Evolutionary conservation across 2,329 filamentous ascomycete species (phyloP), one percentile per base, ranked within the genome.

Genomic region (Aspergillus viridinutans): DNA sequence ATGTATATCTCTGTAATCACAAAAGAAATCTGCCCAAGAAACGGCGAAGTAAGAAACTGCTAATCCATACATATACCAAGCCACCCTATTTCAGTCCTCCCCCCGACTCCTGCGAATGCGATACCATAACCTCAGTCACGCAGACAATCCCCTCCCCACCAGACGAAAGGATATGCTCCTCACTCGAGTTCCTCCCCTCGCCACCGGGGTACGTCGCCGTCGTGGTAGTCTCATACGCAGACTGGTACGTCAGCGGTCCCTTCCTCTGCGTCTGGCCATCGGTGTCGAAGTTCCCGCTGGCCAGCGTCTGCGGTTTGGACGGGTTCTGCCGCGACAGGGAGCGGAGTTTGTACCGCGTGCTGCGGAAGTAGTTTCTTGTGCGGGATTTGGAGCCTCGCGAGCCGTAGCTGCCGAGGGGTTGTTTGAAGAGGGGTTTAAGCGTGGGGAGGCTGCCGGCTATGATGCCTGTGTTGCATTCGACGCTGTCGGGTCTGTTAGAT

Each of bases 401-500:
- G 32, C 58, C 60, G 50, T 64, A 63, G 52, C 55, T 59, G 38
- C 61, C 60, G 20, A 70, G 63, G n/a, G 65, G 53, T 29, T 51
- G 52, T 38, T 69, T 69, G 52, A 72, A 68, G 21, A 73, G 61
- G 2, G 70, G 71, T 38, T 69, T 69, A 1, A 73, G 64, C 12
- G 68, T 64, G 5, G 70, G 69, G 10, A 72, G 63, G 35, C 61
- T 70, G 21, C 68, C 71, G 3, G 67, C 69, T 1, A 72, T 62
- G 14, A 73, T 73, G 8, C 70, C 69, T 23, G 62, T 65, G 51
- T 65, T 70, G 40, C 64, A 58, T 58, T 72, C 70, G n/a, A 65
- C 65, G 9, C 64, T 63, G 29, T 12, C 10, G 10, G 29, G 2
- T 12, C 10, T 12, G 29, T 32, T 28, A 28, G 8, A 32, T 32